A percentile compares a stretch with the other conserved stretches of the same genome.
These are phyloP conservation scores for Triticum urartu DNA, from an alignment of 176 grass and related monocot species.

Conservation along the genomic window DNA sequence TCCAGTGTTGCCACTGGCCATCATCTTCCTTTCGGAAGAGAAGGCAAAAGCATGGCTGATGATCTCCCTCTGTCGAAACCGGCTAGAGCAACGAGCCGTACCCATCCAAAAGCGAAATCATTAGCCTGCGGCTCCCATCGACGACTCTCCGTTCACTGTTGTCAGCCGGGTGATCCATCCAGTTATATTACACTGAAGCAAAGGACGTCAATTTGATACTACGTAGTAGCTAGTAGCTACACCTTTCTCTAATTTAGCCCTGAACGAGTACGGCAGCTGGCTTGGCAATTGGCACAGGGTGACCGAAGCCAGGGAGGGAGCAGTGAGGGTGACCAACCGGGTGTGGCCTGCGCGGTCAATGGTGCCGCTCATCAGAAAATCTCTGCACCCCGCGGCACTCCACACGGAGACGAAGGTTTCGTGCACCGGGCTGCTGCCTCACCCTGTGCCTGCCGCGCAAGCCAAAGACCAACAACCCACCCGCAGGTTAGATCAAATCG, in stretches of 20 bases:
- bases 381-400: constrained; percentile 16
- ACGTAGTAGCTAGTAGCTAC: too few species aligned
- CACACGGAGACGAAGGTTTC: not conserved
- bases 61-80: not conserved
- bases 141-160: too few species aligned
- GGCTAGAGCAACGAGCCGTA: not conserved
- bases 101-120: not conserved
- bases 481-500: not conserved
- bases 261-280: constrained; percentile 6
- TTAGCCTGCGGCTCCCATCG: not conserved
- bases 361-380: constrained; percentile 53
- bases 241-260: not conserved
- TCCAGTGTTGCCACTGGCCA: not conserved
- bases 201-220: not conserved
- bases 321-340: constrained; percentile 14
- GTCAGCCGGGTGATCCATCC: not conserved
- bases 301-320: too few species aligned
- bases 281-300: not conserved
- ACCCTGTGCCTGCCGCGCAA: not conserved
- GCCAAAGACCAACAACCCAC: not conserved
- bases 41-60: not conserved
- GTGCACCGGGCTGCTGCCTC: not conserved
- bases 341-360: constrained; percentile 39
- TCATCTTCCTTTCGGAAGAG: not conserved
- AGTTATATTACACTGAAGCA: not conserved